Conservation (phyloP, 2,329 filamentous ascomycete genomes). For the Sporothrix brunneoviolacea region DNA sequence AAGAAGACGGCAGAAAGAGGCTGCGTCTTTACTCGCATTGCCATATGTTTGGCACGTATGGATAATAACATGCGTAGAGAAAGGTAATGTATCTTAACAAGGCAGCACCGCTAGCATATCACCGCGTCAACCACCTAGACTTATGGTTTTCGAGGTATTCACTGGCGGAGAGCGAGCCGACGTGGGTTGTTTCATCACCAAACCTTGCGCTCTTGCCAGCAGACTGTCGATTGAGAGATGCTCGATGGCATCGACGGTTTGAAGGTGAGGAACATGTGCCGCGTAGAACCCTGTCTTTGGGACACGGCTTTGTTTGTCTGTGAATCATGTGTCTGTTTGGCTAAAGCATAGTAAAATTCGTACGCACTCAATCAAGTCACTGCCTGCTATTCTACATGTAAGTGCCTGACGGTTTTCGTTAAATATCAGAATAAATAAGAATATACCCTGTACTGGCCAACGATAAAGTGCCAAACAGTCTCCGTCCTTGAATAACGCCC, state of each 20-base stretch:
- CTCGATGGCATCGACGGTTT: constrained; percentile 68
- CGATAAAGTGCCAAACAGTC: background rate
- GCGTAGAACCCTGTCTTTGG: background rate
- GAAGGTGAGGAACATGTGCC: constrained; percentile 70
- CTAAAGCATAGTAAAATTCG: constrained; percentile 4
- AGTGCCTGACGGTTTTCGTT: constrained; percentile 1
- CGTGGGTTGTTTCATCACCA: constrained; percentile 40
- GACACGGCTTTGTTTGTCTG: background rate
- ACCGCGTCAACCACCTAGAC: constrained; percentile 70
- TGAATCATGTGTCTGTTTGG: constrained; percentile 7
- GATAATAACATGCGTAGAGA: no score
- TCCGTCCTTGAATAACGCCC: background rate
- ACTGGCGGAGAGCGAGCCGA: constrained; percentile 72
- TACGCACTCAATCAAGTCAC: background rate
- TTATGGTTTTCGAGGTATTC: constrained; percentile 87
- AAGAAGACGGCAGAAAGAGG: no score
- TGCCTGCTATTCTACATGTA: constrained; percentile 15
- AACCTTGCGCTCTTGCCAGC: constrained; percentile 61
- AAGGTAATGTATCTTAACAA: background rate
- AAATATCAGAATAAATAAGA: constrained; percentile 14
- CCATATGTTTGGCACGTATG: no score
- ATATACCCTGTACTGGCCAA: constrained; percentile 1
- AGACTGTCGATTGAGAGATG: constrained; percentile 63
- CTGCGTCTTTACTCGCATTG: no score
- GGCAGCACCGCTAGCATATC: constrained; percentile 68